phyloP scores from a whole-genome alignment of 1,284 basidiomycete species.

The Apiotrichum porosum region DNA sequence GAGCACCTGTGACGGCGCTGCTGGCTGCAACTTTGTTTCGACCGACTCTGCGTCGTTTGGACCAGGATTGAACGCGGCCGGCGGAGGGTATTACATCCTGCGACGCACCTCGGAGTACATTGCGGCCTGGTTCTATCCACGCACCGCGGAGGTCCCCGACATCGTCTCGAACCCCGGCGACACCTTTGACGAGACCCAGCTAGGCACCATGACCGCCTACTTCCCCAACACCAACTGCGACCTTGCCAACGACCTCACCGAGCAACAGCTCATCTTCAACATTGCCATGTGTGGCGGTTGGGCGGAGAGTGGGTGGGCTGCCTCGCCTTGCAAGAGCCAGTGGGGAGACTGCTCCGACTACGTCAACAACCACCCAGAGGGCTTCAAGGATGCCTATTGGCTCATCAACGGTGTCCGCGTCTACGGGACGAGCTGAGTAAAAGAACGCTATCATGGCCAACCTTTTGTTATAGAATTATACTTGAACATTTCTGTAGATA shows the following conservation, averaged over 20 bases:
- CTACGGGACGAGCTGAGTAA: too few relatives aligned
- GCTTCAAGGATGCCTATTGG: slow-evolving; percentile 61
- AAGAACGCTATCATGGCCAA: too few relatives aligned
- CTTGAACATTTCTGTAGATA: too few relatives aligned
- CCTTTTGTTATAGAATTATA: too few relatives aligned
- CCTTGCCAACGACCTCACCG: not conserved
- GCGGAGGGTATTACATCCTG: slow-evolving; percentile 74
- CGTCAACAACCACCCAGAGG: slow-evolving; percentile 51
- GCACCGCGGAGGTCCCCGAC: slow-evolving; percentile 1
- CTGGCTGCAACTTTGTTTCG: slow-evolving; percentile 3
- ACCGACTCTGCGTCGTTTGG: slow-evolving; percentile 17
- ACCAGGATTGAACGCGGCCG: slow-evolving; percentile 48
- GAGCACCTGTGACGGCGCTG: slow-evolving; percentile 54
- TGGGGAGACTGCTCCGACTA: not conserved
- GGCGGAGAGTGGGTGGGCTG: slow-evolving; percentile 14
- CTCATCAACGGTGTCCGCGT: slow-evolving; percentile 58
- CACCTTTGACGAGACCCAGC: slow-evolving; percentile 3
- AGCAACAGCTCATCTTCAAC: slow-evolving; percentile 35
- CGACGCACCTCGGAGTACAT: slow-evolving; percentile 28
- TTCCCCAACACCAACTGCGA: slow-evolving; percentile 15
- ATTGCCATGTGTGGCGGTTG: slow-evolving; percentile 46
- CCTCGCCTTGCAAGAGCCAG: not conserved
- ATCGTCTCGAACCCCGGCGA: not conserved
- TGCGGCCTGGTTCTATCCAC: slow-evolving; percentile 12
- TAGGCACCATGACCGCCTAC: slow-evolving; percentile 7